phyloP scores from a whole-genome alignment of 2,329 filamentous ascomycete genomes.

The Fusarium setosum region DNA sequence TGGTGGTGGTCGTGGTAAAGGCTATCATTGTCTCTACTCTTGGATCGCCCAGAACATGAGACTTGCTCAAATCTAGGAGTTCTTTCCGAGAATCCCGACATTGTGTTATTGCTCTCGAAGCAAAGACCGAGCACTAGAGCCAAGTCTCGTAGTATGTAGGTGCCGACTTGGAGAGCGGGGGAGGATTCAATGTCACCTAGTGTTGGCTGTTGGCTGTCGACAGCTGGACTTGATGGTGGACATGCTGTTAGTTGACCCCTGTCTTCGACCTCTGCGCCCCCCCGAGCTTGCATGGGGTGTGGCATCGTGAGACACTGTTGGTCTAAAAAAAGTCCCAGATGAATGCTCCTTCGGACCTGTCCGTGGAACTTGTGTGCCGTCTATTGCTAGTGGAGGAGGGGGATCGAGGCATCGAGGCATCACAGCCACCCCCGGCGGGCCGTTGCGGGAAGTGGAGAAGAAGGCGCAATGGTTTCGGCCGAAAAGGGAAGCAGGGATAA shows the following conservation, averaged over 20 bases:
- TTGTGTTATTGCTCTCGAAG: too few species aligned
- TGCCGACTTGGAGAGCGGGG: neutral
- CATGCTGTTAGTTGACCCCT: slow-evolving; percentile 24
- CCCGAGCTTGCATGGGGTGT: neutral
- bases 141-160: neutral
- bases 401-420: neutral
- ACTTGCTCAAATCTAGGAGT: too few species aligned
- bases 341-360: slow-evolving; percentile 1
- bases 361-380: neutral
- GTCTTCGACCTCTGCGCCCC: slow-evolving; percentile 31
- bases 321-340: too few species aligned
- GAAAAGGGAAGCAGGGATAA: too few species aligned
- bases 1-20: too few species aligned
- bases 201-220: neutral
- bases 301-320: slow-evolving; percentile 5
- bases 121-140: too few species aligned
- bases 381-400: too few species aligned
- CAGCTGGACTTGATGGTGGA: neutral
- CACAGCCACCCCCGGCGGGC: slow-evolving; percentile 16
- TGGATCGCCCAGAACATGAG: too few species aligned
- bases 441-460: slow-evolving; percentile 21
- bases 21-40: too few species aligned
- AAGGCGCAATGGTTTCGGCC: neutral
- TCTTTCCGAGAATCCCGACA: too few species aligned
- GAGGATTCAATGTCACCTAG: neutral